Evolutionary conservation across 805 yeast genomes (phyloP).

Genomic region (Saturnispora gosingensis): DNA sequence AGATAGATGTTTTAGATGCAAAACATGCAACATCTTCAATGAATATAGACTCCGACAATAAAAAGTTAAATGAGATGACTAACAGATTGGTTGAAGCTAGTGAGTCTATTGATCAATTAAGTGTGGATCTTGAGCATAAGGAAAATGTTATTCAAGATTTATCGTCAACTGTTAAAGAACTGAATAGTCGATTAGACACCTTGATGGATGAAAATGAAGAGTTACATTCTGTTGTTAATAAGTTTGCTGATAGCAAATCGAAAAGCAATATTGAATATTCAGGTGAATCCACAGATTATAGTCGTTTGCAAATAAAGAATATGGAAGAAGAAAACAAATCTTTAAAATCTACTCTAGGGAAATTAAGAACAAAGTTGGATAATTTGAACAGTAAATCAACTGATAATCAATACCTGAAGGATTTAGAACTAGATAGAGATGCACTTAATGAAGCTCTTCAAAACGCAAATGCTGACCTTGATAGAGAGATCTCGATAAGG

Average conservation of each 20-base stretch:
- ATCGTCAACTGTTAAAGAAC: slow-evolving; percentile 6
- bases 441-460: slow-evolving; percentile 6
- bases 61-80: slow-evolving; percentile 8
- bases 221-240: neutral
- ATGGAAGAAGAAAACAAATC: neutral
- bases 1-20: slow-evolving; percentile 2
- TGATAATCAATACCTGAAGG: slow-evolving; percentile 1
- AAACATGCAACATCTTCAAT: slow-evolving; percentile 1
- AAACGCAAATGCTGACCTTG: slow-evolving; percentile 2
- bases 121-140: slow-evolving; percentile 9
- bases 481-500: neutral
- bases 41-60: neutral
- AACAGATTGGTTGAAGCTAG: slow-evolving; percentile 11
- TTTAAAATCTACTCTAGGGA: slow-evolving; percentile 13
- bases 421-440: slow-evolving; percentile 14
- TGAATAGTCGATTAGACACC: slow-evolving; percentile 6
- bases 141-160: slow-evolving; percentile 1
- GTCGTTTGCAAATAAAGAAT: slow-evolving; percentile 3
- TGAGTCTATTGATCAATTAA: slow-evolving; percentile 12
- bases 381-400: neutral
- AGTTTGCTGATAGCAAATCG: neutral
- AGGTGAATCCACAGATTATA: slow-evolving; percentile 3
- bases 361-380: slow-evolving; percentile 6
- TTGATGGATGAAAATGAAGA: slow-evolving; percentile 9
- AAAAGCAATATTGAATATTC: neutral